Conservation (phyloP, 2,329 filamentous ascomycete species). For the Colletotrichum phormii region DNA sequence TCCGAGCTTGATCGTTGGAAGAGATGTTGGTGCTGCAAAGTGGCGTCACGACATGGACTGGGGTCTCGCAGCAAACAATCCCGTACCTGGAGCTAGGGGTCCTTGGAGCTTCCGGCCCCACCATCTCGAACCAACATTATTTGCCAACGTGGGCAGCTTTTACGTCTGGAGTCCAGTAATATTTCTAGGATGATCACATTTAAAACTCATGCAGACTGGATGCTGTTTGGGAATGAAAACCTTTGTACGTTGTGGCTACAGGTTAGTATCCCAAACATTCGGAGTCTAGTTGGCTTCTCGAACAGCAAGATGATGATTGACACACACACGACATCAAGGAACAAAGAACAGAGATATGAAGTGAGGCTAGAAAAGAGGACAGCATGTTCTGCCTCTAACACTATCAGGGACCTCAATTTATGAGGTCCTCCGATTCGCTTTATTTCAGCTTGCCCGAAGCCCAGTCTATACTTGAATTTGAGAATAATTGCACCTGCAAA, state of each 20-base stretch:
- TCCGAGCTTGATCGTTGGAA: neutral
- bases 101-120: conserved; percentile 1
- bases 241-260: neutral
- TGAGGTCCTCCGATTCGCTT: neutral
- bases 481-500: conserved; percentile 32
- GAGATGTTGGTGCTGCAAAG: conserved; percentile 4
- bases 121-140: conserved; percentile 6
- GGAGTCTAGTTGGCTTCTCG: neutral
- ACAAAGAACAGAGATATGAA: neutral
- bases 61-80: conserved; percentile 14
- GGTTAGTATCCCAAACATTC: neutral
- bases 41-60: conserved; percentile 23
- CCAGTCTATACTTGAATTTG: conserved; percentile 29
- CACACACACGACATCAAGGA: neutral
- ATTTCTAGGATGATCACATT: neutral
- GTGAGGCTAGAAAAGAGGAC: conserved; percentile 13
- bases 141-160: neutral
- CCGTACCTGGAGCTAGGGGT: neutral
- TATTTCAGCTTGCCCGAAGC: conserved; percentile 18
- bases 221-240: too few species aligned
- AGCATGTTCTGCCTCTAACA: conserved; percentile 26
- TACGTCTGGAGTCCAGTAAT: neutral
- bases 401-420: conserved; percentile 3
- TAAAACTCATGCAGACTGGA: neutral
- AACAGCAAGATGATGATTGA: neutral